These are phyloP conservation scores for Fusarium staphyleae DNA, from an alignment of 2,329 filamentous ascomycete genomes.

Conservation along the genomic window DNA sequence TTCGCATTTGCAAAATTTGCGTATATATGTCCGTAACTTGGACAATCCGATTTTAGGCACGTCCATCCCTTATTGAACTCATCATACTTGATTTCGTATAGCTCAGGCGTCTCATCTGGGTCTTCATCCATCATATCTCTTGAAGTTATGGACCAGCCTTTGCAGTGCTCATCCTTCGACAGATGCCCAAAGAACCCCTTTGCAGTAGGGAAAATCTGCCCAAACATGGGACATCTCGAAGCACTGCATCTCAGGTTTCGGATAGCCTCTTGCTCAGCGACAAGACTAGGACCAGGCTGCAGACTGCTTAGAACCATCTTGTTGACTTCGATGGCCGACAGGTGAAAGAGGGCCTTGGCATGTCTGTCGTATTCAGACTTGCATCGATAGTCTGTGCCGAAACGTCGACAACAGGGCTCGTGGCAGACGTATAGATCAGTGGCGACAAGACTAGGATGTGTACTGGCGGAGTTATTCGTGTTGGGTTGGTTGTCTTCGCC, in stretches of 20 bases:
- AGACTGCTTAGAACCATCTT: conserved; percentile 2
- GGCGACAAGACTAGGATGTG: not conserved
- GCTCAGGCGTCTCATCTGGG: not conserved
- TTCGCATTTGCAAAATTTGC: not conserved
- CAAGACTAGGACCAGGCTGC: not conserved
- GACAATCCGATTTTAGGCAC: not conserved
- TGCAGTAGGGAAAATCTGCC: conserved; percentile 6
- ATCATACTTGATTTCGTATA: not conserved
- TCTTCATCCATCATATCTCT: not conserved
- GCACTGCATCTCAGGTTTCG: conserved; percentile 26
- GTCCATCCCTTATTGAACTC: not conserved
- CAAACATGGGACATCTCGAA: conserved; percentile 14
- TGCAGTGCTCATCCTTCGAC: conserved; percentile 3
- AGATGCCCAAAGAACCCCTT: conserved; percentile 23
- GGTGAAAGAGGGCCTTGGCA: conserved; percentile 6
- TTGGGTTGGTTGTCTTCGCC: not conserved
- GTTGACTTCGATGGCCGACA: conserved; percentile 16
- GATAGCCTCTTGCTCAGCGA: conserved; percentile 30
- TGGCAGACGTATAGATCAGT: conserved; percentile 8
- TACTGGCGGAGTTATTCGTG: not conserved
- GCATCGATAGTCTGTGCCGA: conserved; percentile 24
- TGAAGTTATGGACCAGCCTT: not conserved
- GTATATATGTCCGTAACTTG: not conserved
- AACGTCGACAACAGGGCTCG: conserved; percentile 29
- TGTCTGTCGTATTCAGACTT: conserved; percentile 32